Evolutionary conservation across 768 basidiomycete genomes (phyloP).

Genomic region (Boletus vermiculosoides): DNA sequence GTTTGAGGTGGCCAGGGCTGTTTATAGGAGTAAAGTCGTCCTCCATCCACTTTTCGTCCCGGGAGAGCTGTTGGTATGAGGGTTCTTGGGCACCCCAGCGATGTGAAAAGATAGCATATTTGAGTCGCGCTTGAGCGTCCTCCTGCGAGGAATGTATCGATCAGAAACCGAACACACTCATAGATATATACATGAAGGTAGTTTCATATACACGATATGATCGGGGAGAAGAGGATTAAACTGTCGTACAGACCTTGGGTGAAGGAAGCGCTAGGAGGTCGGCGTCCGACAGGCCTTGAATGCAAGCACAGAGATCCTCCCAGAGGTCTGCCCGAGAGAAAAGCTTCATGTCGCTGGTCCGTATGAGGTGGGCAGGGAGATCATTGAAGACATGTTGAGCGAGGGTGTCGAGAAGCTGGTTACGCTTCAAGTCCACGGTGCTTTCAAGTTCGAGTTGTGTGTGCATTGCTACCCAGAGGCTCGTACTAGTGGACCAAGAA

Average conservation of each 20-base stretch:
- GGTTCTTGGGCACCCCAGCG: conserved; percentile 14
- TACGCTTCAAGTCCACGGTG: conserved; percentile 3
- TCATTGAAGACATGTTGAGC: conserved; percentile 14
- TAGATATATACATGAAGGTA: neutral
- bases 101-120: conserved; percentile 16
- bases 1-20: conserved; percentile 2
- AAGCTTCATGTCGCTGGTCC: conserved; percentile 9
- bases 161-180: neutral
- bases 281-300: neutral
- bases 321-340: conserved; percentile 12
- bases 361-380: conserved; percentile 16
- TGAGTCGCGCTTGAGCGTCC: neutral
- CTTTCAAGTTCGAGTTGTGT: neutral
- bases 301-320: conserved; percentile 1
- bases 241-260: conserved; percentile 4
- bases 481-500: no score
- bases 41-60: neutral
- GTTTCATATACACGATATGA: neutral
- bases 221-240: neutral
- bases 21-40: neutral
- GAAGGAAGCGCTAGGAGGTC: conserved; percentile 8
- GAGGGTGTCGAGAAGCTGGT: conserved; percentile 8
- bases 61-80: conserved; percentile 2
- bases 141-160: conserved; percentile 1
- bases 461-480: neutral